These are phyloP conservation scores for Neocallimastix lanati DNA, from an alignment of 192 early-diverging fungal species.

Conservation along the genomic window DNA sequence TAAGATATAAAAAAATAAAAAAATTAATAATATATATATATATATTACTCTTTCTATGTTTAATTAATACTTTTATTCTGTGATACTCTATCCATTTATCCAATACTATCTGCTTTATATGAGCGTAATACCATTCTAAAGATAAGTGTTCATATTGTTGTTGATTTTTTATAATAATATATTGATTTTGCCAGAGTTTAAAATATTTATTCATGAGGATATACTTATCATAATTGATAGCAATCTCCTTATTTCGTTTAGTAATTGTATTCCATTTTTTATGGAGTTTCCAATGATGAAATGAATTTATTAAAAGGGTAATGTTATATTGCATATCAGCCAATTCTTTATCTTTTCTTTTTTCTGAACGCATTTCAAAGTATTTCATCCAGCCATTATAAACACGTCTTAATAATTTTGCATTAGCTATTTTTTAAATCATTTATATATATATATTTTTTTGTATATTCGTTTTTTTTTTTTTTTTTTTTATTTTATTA, in stretches of 20 bases:
- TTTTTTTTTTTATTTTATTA: too few species aligned
- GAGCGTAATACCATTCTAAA: background rate
- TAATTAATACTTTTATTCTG: background rate
- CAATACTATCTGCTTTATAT: background rate
- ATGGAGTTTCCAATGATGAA: background rate
- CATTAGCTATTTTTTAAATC: background rate
- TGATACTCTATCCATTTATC: background rate
- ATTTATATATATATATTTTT: too few species aligned
- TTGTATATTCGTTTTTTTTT: too few species aligned
- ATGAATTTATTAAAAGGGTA: background rate
- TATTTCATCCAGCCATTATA: background rate
- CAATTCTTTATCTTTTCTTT: background rate
- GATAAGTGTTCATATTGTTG: background rate
- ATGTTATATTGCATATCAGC: background rate
- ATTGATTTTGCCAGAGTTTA: background rate
- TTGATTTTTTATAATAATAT: background rate
- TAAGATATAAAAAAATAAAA: too few species aligned
- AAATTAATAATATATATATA: background rate
- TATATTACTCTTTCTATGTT: background rate
- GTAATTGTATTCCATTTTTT: background rate
- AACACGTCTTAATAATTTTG: background rate
- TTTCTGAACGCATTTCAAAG: background rate
- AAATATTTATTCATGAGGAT: background rate
- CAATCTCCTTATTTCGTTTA: background rate
- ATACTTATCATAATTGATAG: background rate